phyloP scores from a whole-genome alignment of 345 rosid genomes.

The Aquilaria yunnanensis region DNA sequence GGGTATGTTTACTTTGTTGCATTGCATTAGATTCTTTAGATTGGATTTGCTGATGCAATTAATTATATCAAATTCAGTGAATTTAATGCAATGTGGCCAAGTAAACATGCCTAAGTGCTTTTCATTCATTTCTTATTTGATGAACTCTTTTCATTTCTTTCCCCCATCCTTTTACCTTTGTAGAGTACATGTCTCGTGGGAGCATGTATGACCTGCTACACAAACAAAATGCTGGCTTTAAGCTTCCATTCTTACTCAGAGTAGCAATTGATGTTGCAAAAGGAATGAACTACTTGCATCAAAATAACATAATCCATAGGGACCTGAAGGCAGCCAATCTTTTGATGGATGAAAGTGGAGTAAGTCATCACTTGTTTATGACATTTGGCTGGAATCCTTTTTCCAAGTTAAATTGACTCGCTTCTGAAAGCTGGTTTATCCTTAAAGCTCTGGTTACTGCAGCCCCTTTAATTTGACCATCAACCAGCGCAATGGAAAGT shows the following conservation, averaged over 20 bases:
- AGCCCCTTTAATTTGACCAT: not conserved
- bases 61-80: not conserved
- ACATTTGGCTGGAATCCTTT: slow-evolving; percentile 7
- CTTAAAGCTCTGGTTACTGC: not conserved
- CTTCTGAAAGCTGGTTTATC: not conserved
- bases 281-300: slow-evolving; percentile 70
- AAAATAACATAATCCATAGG: slow-evolving; percentile 43
- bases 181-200: slow-evolving; percentile 70
- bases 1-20: too few species aligned
- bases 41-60: not conserved
- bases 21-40: not conserved
- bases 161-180: slow-evolving; percentile 12
- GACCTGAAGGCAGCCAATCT: slow-evolving; percentile 74
- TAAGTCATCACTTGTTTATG: slow-evolving; percentile 25
- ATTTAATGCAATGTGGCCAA: too few species aligned
- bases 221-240: slow-evolving; percentile 42
- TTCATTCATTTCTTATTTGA: slow-evolving; percentile 1
- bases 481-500: not conserved
- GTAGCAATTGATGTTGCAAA: slow-evolving; percentile 62
- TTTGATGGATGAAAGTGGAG: slow-evolving; percentile 62
- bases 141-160: not conserved
- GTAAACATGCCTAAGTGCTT: not conserved
- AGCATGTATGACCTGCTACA: slow-evolving; percentile 58
- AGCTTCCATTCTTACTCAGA: slow-evolving; percentile 44
- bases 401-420: not conserved